Base-by-base conservation (phyloP, 352 stramenopile species). In the Phytophthora parvispora region DNA sequence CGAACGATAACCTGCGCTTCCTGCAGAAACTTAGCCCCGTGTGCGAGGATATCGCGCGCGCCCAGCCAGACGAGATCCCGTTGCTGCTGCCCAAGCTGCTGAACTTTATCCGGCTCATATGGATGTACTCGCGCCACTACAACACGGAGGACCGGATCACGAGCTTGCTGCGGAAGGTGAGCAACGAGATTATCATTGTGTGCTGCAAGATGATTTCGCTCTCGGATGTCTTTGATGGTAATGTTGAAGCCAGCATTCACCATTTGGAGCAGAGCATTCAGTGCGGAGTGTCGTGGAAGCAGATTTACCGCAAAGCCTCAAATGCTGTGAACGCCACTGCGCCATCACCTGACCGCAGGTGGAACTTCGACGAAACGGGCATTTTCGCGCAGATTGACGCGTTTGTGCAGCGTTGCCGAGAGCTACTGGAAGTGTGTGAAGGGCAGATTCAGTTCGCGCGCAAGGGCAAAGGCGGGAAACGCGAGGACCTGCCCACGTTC, bases 361-460 rank as follows among this genome's bases (percentile, higher is more conserved):
- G 95, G 95, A 87, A 91, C 38, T 98, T 99, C 68, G 96, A 99
- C 51, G 95, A 98, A 52, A 97, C 94, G 0, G 94, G 90, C 1
- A 98, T 99, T 65, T 99, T 99, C 65, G 96, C 96, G 1, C 92
- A 98, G 69, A 98, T 98, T 42, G 96, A 99, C 57, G 96, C 97
- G 3, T 99, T 99, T 59, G 93, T 98, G 10, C 96, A 99, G 80
- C 90, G 97, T 18, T 99, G 97, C 58, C 87, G 92, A 9, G 97
- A 99, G 63, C 75, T 99, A 1, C 68, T 99, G 8, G 95, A 99
- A 75, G 92, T 99, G 1, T 99, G 96, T 67, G 94, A 98, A 58
- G 94, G 92, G 0, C 96, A 99, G 70, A 97, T 98, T 32, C 97
- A 99, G 76, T 99, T 99, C 74, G 90, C 93, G 1, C 83, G 96